Evolutionary conservation across 768 basidiomycete species (phyloP).

Genomic region (Candolleomyces eurysporus): DNA sequence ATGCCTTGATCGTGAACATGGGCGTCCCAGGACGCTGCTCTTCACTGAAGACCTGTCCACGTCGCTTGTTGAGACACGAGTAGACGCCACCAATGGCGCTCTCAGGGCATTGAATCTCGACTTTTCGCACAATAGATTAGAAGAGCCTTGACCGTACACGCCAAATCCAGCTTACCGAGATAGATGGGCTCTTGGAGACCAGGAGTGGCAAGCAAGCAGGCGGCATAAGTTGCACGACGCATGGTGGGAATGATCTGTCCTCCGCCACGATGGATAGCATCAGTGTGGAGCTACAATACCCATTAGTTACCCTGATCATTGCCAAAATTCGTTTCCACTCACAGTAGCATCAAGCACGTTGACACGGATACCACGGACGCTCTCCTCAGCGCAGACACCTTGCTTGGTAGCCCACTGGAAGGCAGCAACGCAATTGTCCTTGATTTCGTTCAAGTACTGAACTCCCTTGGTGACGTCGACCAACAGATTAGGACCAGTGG

Average conservation of each 20-base stretch:
- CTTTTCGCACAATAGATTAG: slow-evolving; percentile 32
- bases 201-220: slow-evolving; percentile 87
- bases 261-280: slow-evolving; percentile 99
- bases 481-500: slow-evolving; percentile 93
- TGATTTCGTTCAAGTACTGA: slow-evolving; percentile 99
- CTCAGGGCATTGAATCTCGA: slow-evolving; percentile 98
- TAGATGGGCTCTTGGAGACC: slow-evolving; percentile 96
- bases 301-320: slow-evolving; percentile 2
- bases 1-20: slow-evolving; percentile 99
- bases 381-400: slow-evolving; percentile 94
- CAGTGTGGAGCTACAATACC: slow-evolving; percentile 77
- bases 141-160: neutral
- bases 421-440: slow-evolving; percentile 98
- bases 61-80: slow-evolving; percentile 89
- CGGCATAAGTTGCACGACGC: slow-evolving; percentile 95
- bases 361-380: slow-evolving; percentile 97
- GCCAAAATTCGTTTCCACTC: slow-evolving; percentile 25
- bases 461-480: slow-evolving; percentile 99
- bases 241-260: slow-evolving; percentile 97
- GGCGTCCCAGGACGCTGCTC: slow-evolving; percentile 97
- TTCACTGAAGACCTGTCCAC: slow-evolving; percentile 97
- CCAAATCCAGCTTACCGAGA: slow-evolving; percentile 54
- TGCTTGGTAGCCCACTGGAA: slow-evolving; percentile 99
- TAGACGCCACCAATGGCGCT: slow-evolving; percentile 98
- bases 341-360: slow-evolving; percentile 96